Evolutionary conservation across 23 red algal species (phyloP), one percentile per base, ranked within the genome.

Genomic region (Porphyridium purpureum): DNA sequence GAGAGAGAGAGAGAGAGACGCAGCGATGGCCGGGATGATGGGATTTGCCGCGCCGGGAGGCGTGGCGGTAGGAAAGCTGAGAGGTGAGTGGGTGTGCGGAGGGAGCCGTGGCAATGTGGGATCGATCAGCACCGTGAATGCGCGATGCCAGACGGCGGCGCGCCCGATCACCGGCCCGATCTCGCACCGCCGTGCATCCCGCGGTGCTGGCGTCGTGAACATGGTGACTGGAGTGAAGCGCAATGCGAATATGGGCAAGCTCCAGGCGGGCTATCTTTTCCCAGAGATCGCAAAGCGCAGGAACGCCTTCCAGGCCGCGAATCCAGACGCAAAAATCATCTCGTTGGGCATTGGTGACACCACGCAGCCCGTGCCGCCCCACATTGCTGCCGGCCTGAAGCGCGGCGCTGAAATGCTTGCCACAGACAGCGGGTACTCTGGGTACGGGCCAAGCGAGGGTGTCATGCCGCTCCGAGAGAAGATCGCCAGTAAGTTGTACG

Each of bases 261-360:
- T 98, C 11, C 77, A 85, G 47, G 90, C 77, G n/a, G 90, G 90
- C 6, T 98, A 98, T 49, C 59, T 98, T 21, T 98, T 98, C 48
- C 90, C 90, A 3, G 78, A 98, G 55, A 98, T 98, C 57, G 90
- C 74, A 7, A 70, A 73, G 29, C 64, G 90, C 26, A 47, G 80
- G 20, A 35, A 34, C 22, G 78, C 73, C 34, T 98, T 86, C 47
- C 65, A 80, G 7, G 72, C 58, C 5, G 33, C 31, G 11, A 73
- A 98, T 64, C 90, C 90, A 4, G 63, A 31, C 14, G 81, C 80
- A 9, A 54, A 72, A 24, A 78, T 98, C 62, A 85, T 98, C 8
- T 81, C 73, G 33, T 54, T 98, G 7, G 90, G 90, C 24, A 77
- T 98, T 4, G 90, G 90, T 0, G 90, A 98, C 44, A 98, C 90